These are phyloP conservation scores for Salvia miltiorrhiza DNA, from an alignment of 257 asterid species.

Conservation along the genomic window DNA sequence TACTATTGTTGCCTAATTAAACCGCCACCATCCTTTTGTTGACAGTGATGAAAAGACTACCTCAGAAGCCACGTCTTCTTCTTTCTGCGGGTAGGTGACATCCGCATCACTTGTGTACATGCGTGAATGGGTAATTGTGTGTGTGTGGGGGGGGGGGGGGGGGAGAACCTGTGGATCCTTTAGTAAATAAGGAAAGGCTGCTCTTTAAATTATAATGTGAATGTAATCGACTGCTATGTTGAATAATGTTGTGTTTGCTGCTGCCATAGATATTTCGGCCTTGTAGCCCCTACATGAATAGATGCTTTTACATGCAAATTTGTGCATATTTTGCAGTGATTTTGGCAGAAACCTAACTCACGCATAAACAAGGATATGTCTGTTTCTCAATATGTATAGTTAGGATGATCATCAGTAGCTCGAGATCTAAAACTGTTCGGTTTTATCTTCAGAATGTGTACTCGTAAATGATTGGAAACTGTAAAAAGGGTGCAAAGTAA, in stretches of 20 bases:
- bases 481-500: not conserved
- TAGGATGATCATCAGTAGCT: not conserved
- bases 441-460: not conserved
- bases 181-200: not conserved
- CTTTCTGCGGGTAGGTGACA: slow-evolving; percentile 42
- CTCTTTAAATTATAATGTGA: not conserved
- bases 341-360: not conserved
- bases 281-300: not conserved
- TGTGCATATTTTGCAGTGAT: not conserved
- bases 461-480: not conserved
- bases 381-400: too few species aligned
- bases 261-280: not conserved
- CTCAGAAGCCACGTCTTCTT: slow-evolving; percentile 19
- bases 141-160: too few species aligned
- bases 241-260: too few species aligned
- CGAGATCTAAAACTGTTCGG: not conserved
- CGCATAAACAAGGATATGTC: not conserved
- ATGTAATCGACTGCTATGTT: not conserved
- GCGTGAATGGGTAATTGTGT: not conserved
- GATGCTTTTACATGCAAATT: not conserved
- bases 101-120: not conserved
- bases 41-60: slow-evolving; percentile 51
- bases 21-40: slow-evolving; percentile 24
- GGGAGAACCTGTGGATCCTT: not conserved
- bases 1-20: slow-evolving; percentile 17